Evolutionary conservation across 129 eudicot genomes (phyloP).

Genomic region (Flaveria ramosissima): DNA sequence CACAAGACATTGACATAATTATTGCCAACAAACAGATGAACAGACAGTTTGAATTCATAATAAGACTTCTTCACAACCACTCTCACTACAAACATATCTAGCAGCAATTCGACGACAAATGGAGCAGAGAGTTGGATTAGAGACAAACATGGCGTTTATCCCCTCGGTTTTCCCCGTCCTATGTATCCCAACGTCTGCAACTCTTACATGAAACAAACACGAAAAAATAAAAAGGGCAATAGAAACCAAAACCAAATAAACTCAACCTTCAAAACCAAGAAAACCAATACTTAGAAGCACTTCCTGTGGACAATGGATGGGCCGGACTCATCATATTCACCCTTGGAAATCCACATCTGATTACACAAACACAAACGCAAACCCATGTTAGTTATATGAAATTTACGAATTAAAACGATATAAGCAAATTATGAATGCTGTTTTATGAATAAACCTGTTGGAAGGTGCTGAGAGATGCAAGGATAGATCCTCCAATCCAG

Average conservation of each 20-base stretch:
- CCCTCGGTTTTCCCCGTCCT: slow-evolving; percentile 29
- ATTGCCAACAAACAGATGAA: slow-evolving; percentile 41
- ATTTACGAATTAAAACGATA: not conserved
- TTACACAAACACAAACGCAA: not conserved
- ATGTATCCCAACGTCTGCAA: slow-evolving; percentile 39
- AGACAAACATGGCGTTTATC: slow-evolving; percentile 37
- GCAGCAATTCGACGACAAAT: slow-evolving; percentile 33
- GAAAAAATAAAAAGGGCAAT: slow-evolving; percentile 36
- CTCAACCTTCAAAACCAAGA: slow-evolving; percentile 48
- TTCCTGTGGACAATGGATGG: slow-evolving; percentile 84
- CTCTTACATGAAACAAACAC: slow-evolving; percentile 50
- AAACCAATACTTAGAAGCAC: slow-evolving; percentile 62
- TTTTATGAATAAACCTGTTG: slow-evolving; percentile 52
- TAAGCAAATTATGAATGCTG: not conserved
- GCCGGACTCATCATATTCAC: slow-evolving; percentile 78
- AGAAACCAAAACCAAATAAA: slow-evolving; percentile 52
- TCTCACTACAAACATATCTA: slow-evolving; percentile 57
- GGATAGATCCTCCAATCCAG: slow-evolving; percentile 83
- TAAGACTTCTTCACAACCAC: slow-evolving; percentile 56
- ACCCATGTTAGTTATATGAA: not conserved
- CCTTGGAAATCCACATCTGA: slow-evolving; percentile 90
- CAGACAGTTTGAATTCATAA: slow-evolving; percentile 32
- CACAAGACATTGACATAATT: slow-evolving; percentile 51
- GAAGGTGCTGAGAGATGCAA: slow-evolving; percentile 85
- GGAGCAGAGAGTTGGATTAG: slow-evolving; percentile 24